Evolutionary conservation across 2,329 filamentous ascomycete species (phyloP), one percentile per base, ranked within the genome.

Genomic region (Phialocephala subalpina): DNA sequence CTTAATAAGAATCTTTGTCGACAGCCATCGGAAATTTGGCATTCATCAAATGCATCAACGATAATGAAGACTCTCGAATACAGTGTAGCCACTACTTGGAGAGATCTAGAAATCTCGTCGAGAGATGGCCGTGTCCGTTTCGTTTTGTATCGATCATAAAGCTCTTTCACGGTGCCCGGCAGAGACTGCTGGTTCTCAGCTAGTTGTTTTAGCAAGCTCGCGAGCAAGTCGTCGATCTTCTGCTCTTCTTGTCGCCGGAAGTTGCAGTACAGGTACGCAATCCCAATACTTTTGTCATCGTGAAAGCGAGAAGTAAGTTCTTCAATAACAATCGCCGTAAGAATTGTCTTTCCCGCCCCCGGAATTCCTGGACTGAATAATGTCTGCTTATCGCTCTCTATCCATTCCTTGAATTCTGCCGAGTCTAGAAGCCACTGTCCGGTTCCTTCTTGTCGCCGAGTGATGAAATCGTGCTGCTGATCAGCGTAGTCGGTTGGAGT

Each of bases 331-430:
- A 79, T 77, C 0, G 82, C 78, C 0, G 80, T 72, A 0, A 82
- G 61, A 7, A 83, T 81, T 0, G 82, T 84, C 70, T 85, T 86
- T 1, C 83, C 82, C 0, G 82, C 80, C 3, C 83, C 82, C n/a
- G n/a, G n/a, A n/a, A n/a, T 85, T 86, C 1, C 83, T 82, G 0
- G 82, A 80, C 3, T 82, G 82, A 0, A 81, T 35, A 72, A 45
- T 3, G 52, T 69, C 64, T 70, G 36, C 40, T 67, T 52, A 12
- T 59, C 22, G 11, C 61, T 60, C n/a, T 71, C 29, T 35, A 66
- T 1, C 69, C 67, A 71, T 35, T 20, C 35, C 52, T 67, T 52
- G 57, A 63, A 71, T 25, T 68, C 62, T 55, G 40, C 18, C 20
- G 69, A 69, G 14, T 63, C 52, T 5, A 71, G 49, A 62, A 71